These are phyloP conservation scores for Nakazawaea wyomingensis DNA, from an alignment of 805 yeast species.

Conservation along the genomic window DNA sequence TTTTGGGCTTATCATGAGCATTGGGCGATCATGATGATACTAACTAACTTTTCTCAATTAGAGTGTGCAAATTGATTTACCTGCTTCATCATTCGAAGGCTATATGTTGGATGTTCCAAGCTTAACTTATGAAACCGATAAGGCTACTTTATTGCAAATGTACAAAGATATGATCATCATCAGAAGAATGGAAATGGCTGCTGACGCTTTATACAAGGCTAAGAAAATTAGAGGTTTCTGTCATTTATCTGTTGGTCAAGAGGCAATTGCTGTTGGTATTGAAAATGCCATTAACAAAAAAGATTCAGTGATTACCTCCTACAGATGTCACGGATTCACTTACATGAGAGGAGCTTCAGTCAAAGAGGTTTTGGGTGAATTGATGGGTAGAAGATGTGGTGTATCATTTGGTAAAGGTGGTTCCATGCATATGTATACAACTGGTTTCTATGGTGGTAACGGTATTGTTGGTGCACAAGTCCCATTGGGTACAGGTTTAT, in stretches of 20 bases:
- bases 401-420: slow-evolving; percentile 98
- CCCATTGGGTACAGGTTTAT: slow-evolving; percentile 95
- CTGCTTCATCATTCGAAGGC: slow-evolving; percentile 79
- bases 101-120: slow-evolving; percentile 74
- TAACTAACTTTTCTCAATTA: slow-evolving; percentile 9
- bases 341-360: slow-evolving; percentile 94
- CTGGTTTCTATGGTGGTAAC: slow-evolving; percentile 97
- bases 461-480: slow-evolving; percentile 99
- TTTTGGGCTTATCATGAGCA: no score
- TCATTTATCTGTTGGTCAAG: slow-evolving; percentile 97
- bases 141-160: slow-evolving; percentile 79
- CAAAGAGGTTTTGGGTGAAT: slow-evolving; percentile 85
- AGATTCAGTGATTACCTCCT: slow-evolving; percentile 92
- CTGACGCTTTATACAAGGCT: slow-evolving; percentile 97
- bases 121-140: slow-evolving; percentile 70
- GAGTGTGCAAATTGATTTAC: slow-evolving; percentile 50
- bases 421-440: slow-evolving; percentile 97
- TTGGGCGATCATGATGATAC: no score
- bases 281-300: slow-evolving; percentile 84
- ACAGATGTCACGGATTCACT: slow-evolving; percentile 98
- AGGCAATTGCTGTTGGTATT: slow-evolving; percentile 98
- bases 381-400: slow-evolving; percentile 95
- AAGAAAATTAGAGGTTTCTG: slow-evolving; percentile 99
- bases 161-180: slow-evolving; percentile 92
- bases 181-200: slow-evolving; percentile 98